These are phyloP conservation scores for Spongospora subterranea DNA, from an alignment of 208 protist species.

Conservation along the genomic window DNA sequence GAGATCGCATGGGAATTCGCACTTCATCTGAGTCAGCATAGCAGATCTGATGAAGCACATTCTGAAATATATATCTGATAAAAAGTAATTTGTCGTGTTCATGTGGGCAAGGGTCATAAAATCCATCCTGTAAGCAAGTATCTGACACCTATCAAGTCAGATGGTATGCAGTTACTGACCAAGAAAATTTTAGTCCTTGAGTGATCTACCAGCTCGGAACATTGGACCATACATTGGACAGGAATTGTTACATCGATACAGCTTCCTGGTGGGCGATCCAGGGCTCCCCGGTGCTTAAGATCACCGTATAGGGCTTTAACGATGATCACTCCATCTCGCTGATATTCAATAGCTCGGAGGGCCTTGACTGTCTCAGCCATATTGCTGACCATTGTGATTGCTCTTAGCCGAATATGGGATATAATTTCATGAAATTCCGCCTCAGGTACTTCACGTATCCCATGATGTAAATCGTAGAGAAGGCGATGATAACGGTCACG, in stretches of 20 bases:
- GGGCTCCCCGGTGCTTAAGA: conserved; percentile 25
- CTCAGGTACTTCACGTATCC: not conserved
- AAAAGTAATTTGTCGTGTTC: conserved; percentile 15
- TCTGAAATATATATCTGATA: conserved; percentile 44
- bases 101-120: conserved; percentile 37
- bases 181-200: conserved; percentile 40
- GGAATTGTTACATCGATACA: conserved; percentile 41
- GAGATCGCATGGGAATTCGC: conserved; percentile 23
- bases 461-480: conserved; percentile 28
- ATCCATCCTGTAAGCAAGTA: not conserved
- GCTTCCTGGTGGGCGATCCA: not conserved
- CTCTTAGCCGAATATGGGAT: not conserved
- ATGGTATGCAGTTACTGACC: not conserved
- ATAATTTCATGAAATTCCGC: conserved; percentile 25
- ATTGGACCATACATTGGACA: conserved; percentile 31
- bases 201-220: conserved; percentile 40
- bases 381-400: not conserved
- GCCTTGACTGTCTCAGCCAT: conserved; percentile 20
- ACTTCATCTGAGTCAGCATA: conserved; percentile 38
- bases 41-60: conserved; percentile 42
- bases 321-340: conserved; percentile 1
- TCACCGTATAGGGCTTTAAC: conserved; percentile 42
- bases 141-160: not conserved
- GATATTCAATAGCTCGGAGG: not conserved
- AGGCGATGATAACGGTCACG: conserved; percentile 43